Evolutionary conservation across 257 asterid species (phyloP).

Genomic region (Jasminum sambac): DNA sequence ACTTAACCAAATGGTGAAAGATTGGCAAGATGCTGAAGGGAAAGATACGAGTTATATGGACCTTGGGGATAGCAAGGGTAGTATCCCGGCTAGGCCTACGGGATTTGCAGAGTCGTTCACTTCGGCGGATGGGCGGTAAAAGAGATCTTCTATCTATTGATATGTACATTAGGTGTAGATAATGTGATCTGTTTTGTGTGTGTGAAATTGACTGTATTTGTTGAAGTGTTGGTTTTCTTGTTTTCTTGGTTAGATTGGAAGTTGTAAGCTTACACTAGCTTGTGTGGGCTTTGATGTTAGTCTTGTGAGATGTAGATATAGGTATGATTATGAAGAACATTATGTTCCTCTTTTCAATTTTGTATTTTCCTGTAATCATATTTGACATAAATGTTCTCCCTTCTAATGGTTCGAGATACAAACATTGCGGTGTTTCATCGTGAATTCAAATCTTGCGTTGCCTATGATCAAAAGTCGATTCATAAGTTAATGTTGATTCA

Average conservation of each 20-base stretch:
- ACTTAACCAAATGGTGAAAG: conserved; percentile 88
- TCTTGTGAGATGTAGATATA: conserved; percentile 21
- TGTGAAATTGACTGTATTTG: conserved; percentile 3
- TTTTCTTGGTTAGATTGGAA: neutral
- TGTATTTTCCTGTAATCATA: neutral
- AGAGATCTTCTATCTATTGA: neutral
- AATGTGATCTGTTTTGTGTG: conserved; percentile 20
- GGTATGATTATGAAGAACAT: conserved; percentile 19
- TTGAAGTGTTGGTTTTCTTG: conserved; percentile 4
- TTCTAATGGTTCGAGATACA: neutral
- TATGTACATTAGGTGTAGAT: conserved; percentile 25
- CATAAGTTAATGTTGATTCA: too few species aligned
- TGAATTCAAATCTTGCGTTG: too few species aligned
- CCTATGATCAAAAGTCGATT: too few species aligned
- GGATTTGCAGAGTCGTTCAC: conserved; percentile 92
- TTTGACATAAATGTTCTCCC: neutral
- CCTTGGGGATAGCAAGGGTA: conserved; percentile 81
- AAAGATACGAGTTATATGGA: conserved; percentile 58
- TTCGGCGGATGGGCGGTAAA: conserved; percentile 79
- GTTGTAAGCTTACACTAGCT: neutral
- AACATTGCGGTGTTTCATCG: too few species aligned
- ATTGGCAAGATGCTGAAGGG: conserved; percentile 85
- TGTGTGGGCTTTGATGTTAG: neutral
- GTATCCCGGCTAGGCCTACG: conserved; percentile 79
- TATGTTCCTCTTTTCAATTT: neutral